phyloP scores from a whole-genome alignment of 2,329 filamentous ascomycete genomes.

The Incumbomyces delicatus region DNA sequence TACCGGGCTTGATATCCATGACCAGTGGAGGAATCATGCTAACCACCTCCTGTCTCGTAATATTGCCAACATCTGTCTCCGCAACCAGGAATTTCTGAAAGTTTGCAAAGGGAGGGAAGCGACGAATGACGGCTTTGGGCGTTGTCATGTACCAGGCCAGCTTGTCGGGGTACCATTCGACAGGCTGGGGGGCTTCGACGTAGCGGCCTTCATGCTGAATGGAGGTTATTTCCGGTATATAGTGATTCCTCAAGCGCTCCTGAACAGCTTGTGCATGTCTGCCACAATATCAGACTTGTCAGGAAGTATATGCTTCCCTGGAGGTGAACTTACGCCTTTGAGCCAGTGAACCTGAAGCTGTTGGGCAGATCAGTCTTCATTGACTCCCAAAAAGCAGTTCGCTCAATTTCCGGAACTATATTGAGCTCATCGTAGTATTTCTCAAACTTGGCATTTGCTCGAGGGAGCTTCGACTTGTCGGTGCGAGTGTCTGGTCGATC shows the following conservation, averaged over 20 bases:
- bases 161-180: constrained; percentile 88
- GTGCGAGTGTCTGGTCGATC: constrained; percentile 28
- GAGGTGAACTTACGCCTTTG: constrained; percentile 58
- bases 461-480: constrained; percentile 55
- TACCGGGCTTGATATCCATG: constrained; percentile 81
- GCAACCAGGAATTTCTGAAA: constrained; percentile 98
- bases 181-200: constrained; percentile 70
- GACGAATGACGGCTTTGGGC: constrained; percentile 88
- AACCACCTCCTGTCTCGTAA: constrained; percentile 92
- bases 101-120: constrained; percentile 83
- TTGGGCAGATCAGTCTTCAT: constrained; percentile 82
- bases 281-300: constrained; percentile 10
- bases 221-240: constrained; percentile 79
- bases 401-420: constrained; percentile 68
- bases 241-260: constrained; percentile 74
- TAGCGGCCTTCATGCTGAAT: constrained; percentile 74
- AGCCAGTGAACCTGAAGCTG: constrained; percentile 95
- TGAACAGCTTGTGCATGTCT: constrained; percentile 89
- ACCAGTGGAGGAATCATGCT: constrained; percentile 97
- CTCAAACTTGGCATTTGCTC: constrained; percentile 77
- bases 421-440: constrained; percentile 73
- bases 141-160: constrained; percentile 98
- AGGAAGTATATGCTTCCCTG: neutral
- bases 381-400: constrained; percentile 70
- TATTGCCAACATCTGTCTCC: constrained; percentile 94